phyloP scores from a whole-genome alignment of 352 stramenopile species.

The Pythium chondricola region DNA sequence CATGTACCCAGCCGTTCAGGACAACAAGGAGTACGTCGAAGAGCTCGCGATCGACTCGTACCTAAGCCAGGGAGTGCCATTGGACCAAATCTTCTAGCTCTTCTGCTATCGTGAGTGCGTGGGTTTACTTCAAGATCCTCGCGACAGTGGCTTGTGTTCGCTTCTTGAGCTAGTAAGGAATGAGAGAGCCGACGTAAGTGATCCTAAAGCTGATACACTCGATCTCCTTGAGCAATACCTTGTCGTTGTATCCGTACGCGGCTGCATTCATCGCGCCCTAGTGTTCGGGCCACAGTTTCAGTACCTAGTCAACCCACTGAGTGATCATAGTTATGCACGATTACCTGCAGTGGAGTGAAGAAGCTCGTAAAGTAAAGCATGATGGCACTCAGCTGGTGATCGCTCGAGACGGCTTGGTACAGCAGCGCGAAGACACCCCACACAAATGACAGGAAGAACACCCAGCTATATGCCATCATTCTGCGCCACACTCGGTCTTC shows the following conservation, averaged over 20 bases:
- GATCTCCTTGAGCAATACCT: constrained; percentile 29
- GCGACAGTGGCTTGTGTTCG: not conserved
- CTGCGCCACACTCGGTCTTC: constrained; percentile 62
- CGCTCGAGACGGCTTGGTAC: constrained; percentile 38
- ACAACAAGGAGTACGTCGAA: constrained; percentile 81
- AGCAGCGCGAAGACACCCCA: constrained; percentile 36
- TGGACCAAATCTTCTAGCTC: constrained; percentile 58
- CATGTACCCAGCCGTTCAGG: constrained; percentile 63
- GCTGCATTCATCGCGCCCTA: constrained; percentile 58
- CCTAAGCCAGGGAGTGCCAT: constrained; percentile 46
- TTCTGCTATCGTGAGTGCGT: too few species aligned
- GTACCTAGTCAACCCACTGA: not conserved
- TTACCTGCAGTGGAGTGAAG: constrained; percentile 66
- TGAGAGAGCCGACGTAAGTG: not conserved
- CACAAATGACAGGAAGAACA: constrained; percentile 45
- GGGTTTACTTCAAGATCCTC: not conserved
- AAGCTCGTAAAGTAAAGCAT: constrained; percentile 65
- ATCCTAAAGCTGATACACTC: not conserved
- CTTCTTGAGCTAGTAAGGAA: not conserved
- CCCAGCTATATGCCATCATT: constrained; percentile 59
- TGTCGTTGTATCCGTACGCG: constrained; percentile 57
- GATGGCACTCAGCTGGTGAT: constrained; percentile 35
- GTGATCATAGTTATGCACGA: not conserved
- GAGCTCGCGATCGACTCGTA: constrained; percentile 74
- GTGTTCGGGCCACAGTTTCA: too few species aligned